Evolutionary conservation across 345 rosid species (phyloP), one percentile per base, ranked within the genome.

Genomic region (Gossypium bickii): DNA sequence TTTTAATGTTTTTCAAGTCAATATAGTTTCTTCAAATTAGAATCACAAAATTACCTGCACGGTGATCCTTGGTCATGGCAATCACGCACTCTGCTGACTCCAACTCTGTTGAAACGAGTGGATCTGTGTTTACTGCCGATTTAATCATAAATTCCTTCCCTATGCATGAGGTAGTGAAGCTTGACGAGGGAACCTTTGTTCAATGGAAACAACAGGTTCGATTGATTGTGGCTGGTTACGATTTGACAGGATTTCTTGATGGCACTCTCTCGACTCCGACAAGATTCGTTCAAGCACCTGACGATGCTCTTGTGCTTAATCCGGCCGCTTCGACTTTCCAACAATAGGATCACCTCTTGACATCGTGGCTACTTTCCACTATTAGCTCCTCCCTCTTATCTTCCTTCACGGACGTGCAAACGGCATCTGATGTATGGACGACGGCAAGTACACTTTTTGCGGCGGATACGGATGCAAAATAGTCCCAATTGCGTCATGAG

Each of bases 241-340:
- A 3, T 27, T 3, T 27, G 29, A 0, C 0, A 27, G 4, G 29
- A 0, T 27, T 3, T 27, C 29, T 27, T 0, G 4, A 27, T 27
- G 29, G 29, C 0, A 0, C 29, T 3, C 0, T 27, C 0, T 0
- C 4, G 0, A 3, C 3, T 2, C 29, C 29, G 29, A 0, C 0
- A 0, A 0, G 3, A 2, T 3, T 27, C 2, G 29, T 27, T 3
- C 29, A 27, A 27, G 29, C 4, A 27, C 29, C 29, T 0, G 0
- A 27, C 0, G 29, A 4, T 27, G 29, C 4, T 27, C 0, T 27
- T 27, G 29, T 27, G 0, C 0, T 0, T 0, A 27, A 27, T 27
- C 4, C 0, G 4, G 0, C 29, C 0, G 4, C 29, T 2, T 0
- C 29, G 0, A 0, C 0, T 3, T 27, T 27, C 0, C 0, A 0